Conservation (phyloP, 2,329 filamentous ascomycete genomes). For the Cercospora nicotianae region DNA sequence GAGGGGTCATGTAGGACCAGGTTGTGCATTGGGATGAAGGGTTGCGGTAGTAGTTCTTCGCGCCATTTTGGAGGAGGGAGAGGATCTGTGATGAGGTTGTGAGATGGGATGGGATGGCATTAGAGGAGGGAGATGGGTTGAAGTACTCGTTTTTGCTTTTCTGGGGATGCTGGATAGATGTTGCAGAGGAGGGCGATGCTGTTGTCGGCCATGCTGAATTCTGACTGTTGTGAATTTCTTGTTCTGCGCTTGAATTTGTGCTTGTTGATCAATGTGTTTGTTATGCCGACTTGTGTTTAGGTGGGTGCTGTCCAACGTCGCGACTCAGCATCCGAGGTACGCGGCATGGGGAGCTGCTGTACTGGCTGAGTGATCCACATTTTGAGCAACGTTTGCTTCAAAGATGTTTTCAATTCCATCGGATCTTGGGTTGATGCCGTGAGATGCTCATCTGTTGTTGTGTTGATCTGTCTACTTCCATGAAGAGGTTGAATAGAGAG, state of each 20-base stretch:
- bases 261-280: neutral
- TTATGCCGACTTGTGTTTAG: neutral
- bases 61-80: constrained; percentile 26
- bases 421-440: neutral
- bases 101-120: neutral
- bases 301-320: neutral
- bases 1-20: constrained; percentile 16
- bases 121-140: neutral
- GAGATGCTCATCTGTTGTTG: neutral
- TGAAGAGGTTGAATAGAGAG: too few species aligned
- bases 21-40: constrained; percentile 26
- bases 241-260: neutral
- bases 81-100: constrained; percentile 27
- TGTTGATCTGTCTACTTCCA: neutral
- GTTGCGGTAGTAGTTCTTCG: constrained; percentile 31
- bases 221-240: neutral
- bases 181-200: constrained; percentile 32
- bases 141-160: constrained; percentile 29
- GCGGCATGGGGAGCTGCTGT: neutral
- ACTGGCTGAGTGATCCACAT: neutral
- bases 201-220: constrained; percentile 15
- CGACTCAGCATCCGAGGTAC: constrained; percentile 7
- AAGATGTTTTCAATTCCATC: neutral
- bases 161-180: constrained; percentile 27
- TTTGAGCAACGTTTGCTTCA: neutral